phyloP scores from a whole-genome alignment of 164 flowering plant genomes.

The Santalum album region DNA sequence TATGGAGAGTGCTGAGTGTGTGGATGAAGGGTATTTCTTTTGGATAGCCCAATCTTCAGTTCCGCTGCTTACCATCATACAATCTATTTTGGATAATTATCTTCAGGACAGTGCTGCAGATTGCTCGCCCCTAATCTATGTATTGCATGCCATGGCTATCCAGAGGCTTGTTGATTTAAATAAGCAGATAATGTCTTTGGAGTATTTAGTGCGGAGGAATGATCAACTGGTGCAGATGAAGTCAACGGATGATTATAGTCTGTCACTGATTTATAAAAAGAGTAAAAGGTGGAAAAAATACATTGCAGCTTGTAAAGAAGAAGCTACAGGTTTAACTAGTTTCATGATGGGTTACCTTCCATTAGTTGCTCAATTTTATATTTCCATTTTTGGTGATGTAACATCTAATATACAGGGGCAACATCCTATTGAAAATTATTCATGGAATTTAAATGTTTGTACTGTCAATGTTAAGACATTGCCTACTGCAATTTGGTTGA shows the following conservation, averaged over 20 bases:
- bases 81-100: slow-evolving; percentile 33
- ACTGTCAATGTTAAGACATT: slow-evolving; percentile 34
- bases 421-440: slow-evolving; percentile 14
- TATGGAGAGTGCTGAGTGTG: slow-evolving; percentile 38
- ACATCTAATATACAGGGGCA: slow-evolving; percentile 7
- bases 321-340: slow-evolving; percentile 52
- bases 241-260: slow-evolving; percentile 25
- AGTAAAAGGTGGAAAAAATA: slow-evolving; percentile 27
- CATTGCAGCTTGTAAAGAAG: slow-evolving; percentile 34
- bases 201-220: slow-evolving; percentile 38
- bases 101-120: slow-evolving; percentile 18
- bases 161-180: slow-evolving; percentile 85
- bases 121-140: slow-evolving; percentile 43
- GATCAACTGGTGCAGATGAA: slow-evolving; percentile 14
- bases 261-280: slow-evolving; percentile 18
- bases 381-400: slow-evolving; percentile 11
- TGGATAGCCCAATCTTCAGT: slow-evolving; percentile 57
- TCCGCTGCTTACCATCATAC: slow-evolving; percentile 38
- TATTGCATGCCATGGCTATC: slow-evolving; percentile 54
- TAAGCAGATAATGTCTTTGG: slow-evolving; percentile 45
- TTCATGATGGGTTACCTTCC: slow-evolving; percentile 35
- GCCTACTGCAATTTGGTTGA: slow-evolving; percentile 68
- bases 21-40: slow-evolving; percentile 58
- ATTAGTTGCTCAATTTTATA: slow-evolving; percentile 11
- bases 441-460: slow-evolving; percentile 47